phyloP scores from a whole-genome alignment of 1,284 basidiomycete genomes.

The Malassezia yamatoensis region DNA sequence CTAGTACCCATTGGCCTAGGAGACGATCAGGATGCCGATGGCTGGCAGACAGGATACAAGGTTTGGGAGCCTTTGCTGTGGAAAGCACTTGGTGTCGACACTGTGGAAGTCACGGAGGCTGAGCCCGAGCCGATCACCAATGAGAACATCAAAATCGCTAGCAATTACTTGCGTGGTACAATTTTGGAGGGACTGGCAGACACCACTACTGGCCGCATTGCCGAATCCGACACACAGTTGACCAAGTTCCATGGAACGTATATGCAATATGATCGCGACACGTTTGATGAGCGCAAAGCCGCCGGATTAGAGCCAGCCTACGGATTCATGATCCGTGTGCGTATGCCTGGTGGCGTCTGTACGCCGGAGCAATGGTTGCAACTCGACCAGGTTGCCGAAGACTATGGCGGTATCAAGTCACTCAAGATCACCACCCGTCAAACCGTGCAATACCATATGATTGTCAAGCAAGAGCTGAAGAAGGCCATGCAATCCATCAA shows the following conservation, averaged over 20 bases:
- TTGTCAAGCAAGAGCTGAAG: constrained; percentile 93
- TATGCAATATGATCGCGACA: constrained; percentile 79
- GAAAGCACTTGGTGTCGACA: constrained; percentile 88
- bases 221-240: constrained; percentile 79
- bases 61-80: constrained; percentile 83
- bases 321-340: constrained; percentile 96
- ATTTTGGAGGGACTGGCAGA: constrained; percentile 82
- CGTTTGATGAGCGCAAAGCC: constrained; percentile 84
- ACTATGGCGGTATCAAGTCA: constrained; percentile 74
- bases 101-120: constrained; percentile 74
- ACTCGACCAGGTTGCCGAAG: constrained; percentile 90
- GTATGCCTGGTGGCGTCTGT: constrained; percentile 92
- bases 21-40: constrained; percentile 96
- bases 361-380: constrained; percentile 82
- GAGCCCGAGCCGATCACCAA: constrained; percentile 97
- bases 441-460: constrained; percentile 99
- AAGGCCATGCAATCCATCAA: constrained; percentile 95
- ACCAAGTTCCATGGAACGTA: constrained; percentile 88
- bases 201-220: constrained; percentile 73
- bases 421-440: constrained; percentile 96
- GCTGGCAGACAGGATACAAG: constrained; percentile 90
- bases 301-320: constrained; percentile 92
- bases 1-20: constrained; percentile 59
- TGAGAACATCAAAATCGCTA: constrained; percentile 98
- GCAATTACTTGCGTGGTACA: constrained; percentile 84